Base-by-base conservation (phyloP, 1,284 basidiomycete species). In the Heimioporus punctisporus region DNA sequence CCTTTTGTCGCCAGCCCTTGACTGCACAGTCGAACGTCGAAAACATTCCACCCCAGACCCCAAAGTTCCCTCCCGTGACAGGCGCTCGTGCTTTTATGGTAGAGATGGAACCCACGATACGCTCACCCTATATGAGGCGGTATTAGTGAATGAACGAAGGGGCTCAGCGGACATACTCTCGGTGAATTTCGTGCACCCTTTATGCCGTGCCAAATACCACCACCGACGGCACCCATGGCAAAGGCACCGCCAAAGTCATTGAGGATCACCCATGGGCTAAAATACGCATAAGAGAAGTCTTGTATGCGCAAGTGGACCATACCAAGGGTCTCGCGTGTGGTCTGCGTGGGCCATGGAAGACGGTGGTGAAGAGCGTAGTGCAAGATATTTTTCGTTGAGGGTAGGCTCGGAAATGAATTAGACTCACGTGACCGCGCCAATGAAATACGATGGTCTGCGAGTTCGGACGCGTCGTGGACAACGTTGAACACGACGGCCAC, bases 11-110 rank as follows among this genome's bases (percentile, higher is more conserved):
- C 78, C 87, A 93, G 12, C 95, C 95, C 75, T 99, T 98, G 60
- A 99, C 92, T 2, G 95, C 94, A 74, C 97, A 99, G 74, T 99
- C 97, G 65, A 96, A 99, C 25, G 94, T 92, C 34, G 93, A 97
- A 72, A 96, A 97, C 86, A 97, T 91, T 62, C 94, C 94, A 72
- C 97, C 97, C 96, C 96, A 98, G 21, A 98, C 89, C 68, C 96
- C 96, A 72, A 98, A 98, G 79, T 98, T 97, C 28, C 96, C 96
- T 51, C 97, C 97, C 23, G 97, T 94, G 27, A 99, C 97, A 5
- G 97, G 97, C 53, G 97, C 97, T 56, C 97, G 87, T 41, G 97
- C 96, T 80, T 99, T 99, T 81, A 99, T 96, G 46, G 95, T 96
- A 31, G 95, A 94, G 56, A 98, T 77, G 21, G 97, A 96, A 51